Conservation (phyloP, 345 rosid genomes). For the Eucalyptus fibrosa region DNA sequence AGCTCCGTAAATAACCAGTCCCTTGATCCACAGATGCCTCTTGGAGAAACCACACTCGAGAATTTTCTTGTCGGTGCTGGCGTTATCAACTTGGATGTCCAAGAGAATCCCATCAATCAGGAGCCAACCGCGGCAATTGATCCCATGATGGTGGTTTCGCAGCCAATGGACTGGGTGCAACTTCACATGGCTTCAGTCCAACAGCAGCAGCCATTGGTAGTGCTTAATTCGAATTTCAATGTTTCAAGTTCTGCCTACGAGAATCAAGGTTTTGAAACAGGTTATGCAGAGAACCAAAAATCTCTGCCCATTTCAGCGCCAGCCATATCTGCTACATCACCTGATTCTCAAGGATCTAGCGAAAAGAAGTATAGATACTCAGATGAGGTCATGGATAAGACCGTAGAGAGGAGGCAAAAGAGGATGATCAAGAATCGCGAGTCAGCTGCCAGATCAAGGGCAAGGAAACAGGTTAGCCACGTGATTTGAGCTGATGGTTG, state of each 20-base stretch:
- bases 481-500: neutral
- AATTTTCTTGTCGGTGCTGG: neutral
- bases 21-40: neutral
- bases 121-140: neutral
- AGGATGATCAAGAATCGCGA: slow-evolving; percentile 16
- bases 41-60: neutral
- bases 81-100: neutral
- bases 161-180: neutral
- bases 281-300: neutral
- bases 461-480: slow-evolving; percentile 6
- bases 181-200: neutral
- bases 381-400: neutral
- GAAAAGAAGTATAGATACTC: neutral
- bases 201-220: neutral
- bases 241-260: neutral
- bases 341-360: neutral
- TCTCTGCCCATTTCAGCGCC: neutral
- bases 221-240: neutral
- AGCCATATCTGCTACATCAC: neutral
- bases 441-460: slow-evolving; percentile 27
- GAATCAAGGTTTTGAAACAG: neutral
- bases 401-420: neutral
- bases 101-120: neutral
- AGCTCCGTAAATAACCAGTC: neutral
- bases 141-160: neutral